Base-by-base conservation (phyloP, 176 grass and related monocot species). In the Aegilops longissima region DNA sequence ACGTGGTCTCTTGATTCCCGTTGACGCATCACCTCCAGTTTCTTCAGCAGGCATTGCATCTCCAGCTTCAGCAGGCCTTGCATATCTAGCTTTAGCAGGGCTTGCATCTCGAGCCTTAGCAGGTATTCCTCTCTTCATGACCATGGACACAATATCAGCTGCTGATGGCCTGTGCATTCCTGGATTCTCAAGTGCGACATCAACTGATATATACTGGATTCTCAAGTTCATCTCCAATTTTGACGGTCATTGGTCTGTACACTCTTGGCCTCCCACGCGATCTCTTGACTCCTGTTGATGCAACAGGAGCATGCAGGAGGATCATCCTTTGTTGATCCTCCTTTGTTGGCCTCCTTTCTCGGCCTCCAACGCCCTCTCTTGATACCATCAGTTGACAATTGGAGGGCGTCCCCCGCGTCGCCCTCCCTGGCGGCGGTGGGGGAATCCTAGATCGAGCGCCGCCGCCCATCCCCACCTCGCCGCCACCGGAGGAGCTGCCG, bases 1-100 rank as follows among this genome's bases (percentile, higher is more conserved):
- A 39, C n/a, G 71, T 12, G 65, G 70, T 70, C 79, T 78, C 64
- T 82, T 90, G 30, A 70, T 40, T 14, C 69, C 16, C 20, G 51
- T 54, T 16, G 51, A 54, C 16, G 51, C 51, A 54, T 5, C 51
- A 54, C 61, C 76, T 47, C 16, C 16, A 2, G 51, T 51, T 49
- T 40, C 71, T 52, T 52, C 62, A 33, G 18, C 18, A 71, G 18
- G 38, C 68, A 5, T 27, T 13, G 44, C 44, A 47, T 47, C 44
- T 47, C 44, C 45, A 49, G 45, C 45, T 49, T 49, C 12, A 49
- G 45, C 45, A 49, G 52, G 23, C 36, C 38, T 44, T 6, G 67
- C 67, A 49, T 49, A 12, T 49, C 3, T 3, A 49, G 45, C 45
- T 12, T 49, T 49, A 49, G 45, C 11, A 47, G 52, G 24, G 21